phyloP scores from a whole-genome alignment of 83 land plant species.

The Larix sibirica region DNA sequence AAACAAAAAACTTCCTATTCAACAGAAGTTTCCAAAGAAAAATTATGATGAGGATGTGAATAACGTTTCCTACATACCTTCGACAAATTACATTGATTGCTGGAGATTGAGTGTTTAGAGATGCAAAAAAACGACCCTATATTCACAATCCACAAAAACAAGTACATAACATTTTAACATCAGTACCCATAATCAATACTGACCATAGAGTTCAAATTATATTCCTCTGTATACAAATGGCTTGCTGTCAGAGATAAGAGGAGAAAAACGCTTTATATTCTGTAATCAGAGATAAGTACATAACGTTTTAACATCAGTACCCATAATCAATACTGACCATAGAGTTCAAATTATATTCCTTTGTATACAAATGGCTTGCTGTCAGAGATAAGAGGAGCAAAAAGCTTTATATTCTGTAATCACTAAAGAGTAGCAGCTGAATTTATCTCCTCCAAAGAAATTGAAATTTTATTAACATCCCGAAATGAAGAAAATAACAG shows the following conservation, averaged over 20 bases:
- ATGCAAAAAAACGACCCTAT: conserved; percentile 89
- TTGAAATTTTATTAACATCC: no score
- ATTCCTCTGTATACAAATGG: not conserved
- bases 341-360: not conserved
- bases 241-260: not conserved
- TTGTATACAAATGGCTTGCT: not conserved
- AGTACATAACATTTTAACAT: not conserved
- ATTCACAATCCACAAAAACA: not conserved
- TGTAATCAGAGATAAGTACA: not conserved
- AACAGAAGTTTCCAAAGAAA: not conserved
- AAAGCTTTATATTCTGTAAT: not conserved
- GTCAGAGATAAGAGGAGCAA: not conserved
- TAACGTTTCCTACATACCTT: conserved; percentile 43
- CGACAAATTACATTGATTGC: conserved; percentile 85
- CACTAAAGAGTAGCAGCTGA: not conserved
- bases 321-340: not conserved
- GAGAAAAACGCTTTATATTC: no score
- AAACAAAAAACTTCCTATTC: not conserved
- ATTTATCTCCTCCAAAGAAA: no score
- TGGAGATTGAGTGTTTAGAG: conserved; percentile 79
- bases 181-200: not conserved
- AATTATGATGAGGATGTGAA: not conserved
- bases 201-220: not conserved
- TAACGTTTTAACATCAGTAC: not conserved
- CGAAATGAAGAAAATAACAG: no score